A percentile compares a stretch with the other conserved stretches of the same genome.
Evolutionary conservation across 2,329 filamentous ascomycete species (phyloP).

Genomic region (Botrytis aclada): DNA sequence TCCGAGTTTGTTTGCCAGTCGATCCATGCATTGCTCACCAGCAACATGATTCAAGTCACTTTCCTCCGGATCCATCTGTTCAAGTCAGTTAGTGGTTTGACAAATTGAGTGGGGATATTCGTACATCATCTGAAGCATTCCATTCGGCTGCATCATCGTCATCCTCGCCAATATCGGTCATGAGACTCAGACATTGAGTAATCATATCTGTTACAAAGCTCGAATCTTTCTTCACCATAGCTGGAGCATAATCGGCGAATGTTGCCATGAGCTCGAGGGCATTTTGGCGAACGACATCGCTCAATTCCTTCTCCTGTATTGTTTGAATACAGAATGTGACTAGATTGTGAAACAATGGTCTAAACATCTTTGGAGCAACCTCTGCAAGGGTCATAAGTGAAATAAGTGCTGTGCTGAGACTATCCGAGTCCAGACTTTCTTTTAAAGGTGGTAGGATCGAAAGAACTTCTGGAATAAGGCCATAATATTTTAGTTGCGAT

Average conservation of each 20-base stretch:
- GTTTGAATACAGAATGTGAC: conserved; percentile 92
- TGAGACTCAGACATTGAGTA: conserved; percentile 92
- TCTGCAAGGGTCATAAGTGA: conserved; percentile 94
- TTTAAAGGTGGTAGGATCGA: conserved; percentile 95
- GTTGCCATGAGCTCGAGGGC: conserved; percentile 96
- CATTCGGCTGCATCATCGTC: conserved; percentile 94
- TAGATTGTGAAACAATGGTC: conserved; percentile 84
- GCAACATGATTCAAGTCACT: conserved; percentile 97
- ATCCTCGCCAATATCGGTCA: conserved; percentile 94
- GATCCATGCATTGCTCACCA: conserved; percentile 97
- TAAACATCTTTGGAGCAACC: conserved; percentile 96
- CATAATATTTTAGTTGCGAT: conserved; percentile 81
- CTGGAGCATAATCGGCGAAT: conserved; percentile 90
- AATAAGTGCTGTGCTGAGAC: conserved; percentile 84
- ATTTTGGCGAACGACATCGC: conserved; percentile 87
- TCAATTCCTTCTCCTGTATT: conserved; percentile 92
- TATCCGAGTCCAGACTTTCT: conserved; percentile 83
- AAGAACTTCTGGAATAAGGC: conserved; percentile 83
- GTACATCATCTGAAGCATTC: conserved; percentile 85
- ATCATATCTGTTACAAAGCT: conserved; percentile 96
- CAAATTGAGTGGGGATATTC: neutral
- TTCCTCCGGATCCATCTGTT: conserved; percentile 84
- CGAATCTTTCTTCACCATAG: conserved; percentile 92
- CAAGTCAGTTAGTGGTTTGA: conserved; percentile 33
- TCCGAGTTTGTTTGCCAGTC: conserved; percentile 93